Evolutionary conservation across 345 rosid species (phyloP), one percentile per base, ranked within the genome.

Genomic region (Linum lewisii): DNA sequence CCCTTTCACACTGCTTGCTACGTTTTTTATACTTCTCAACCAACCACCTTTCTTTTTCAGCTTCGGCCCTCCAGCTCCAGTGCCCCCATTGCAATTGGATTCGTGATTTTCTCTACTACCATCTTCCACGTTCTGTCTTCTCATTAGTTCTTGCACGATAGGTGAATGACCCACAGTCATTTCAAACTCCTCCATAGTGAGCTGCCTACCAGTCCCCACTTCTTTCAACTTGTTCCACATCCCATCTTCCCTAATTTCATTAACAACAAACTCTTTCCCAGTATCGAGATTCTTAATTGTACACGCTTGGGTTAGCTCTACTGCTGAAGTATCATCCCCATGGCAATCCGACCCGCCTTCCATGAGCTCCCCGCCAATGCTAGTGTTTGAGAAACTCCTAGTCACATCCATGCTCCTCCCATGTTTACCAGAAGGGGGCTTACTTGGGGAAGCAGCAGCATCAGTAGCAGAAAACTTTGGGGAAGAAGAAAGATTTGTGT

Each of bases 141-240:
- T 86, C 97, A 93, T 88, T 77, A 93, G 63, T 61, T 93, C 99
- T 66, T 84, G 94, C 45, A 89, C 99, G 47, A 93, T 85, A 0
- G 99, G 97, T 0, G 99, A 93, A 72, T 89, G 94, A 56, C 99
- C 97, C 2, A 89, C 90, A 38, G 79, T 74, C 79, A 79, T 78
- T 66, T 93, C 89, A 59, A 93, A 93, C 75, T 93, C 99, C 79
- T 93, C 99, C 69, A 93, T 78, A 0, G 99, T 89, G 88, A 89
- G 79, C 66, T 87, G 94, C 60, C 88, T 80, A 19, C 83, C 94
- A 0, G 97, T 93, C 19, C 83, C 95, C 3, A 93, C 88, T 81
- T 92, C 99, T 69, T 83, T 82, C 4, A 93, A 79, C 72, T 84
- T 82, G 47, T 92, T 79, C 80, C 84, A 83, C 42, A 63, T 78